Conservation (phyloP, 192 early-diverging fungal genomes). For the Fimicolochytrium jonesii region DNA sequence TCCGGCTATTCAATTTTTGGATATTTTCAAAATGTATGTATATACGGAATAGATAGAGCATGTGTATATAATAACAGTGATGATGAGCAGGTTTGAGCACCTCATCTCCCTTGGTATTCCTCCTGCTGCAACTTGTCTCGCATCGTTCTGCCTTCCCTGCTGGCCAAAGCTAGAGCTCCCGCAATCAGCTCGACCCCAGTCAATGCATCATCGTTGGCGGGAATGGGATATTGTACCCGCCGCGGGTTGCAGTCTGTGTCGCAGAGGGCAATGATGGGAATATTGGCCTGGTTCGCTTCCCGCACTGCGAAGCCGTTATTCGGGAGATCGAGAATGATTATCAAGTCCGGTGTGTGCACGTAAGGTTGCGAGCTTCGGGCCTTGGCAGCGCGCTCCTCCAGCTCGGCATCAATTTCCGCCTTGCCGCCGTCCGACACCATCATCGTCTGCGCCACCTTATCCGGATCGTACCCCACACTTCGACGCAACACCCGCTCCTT, state of each 20-base stretch:
- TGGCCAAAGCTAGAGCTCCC: constrained; percentile 68
- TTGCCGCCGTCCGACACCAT: neutral
- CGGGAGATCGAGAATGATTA: constrained; percentile 77
- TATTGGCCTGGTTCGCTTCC: constrained; percentile 69
- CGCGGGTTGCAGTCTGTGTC: constrained; percentile 90
- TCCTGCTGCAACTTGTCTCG: neutral
- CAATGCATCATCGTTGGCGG: constrained; percentile 90
- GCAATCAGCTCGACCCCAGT: constrained; percentile 75
- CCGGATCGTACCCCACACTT: constrained; percentile 40
- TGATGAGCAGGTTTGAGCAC: neutral
- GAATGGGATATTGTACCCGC: constrained; percentile 83
- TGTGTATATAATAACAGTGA: no score
- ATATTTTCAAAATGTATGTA: no score
- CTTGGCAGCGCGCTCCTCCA: no score
- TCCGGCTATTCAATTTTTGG: no score
- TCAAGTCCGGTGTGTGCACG: constrained; percentile 68
- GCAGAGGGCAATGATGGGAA: constrained; percentile 86
- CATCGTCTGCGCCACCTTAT: constrained; percentile 31
- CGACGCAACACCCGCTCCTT: constrained; percentile 63
- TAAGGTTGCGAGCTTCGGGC: constrained; percentile 41
- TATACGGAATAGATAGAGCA: no score
- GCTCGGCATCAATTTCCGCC: no score
- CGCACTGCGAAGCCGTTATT: constrained; percentile 78
- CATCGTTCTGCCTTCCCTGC: constrained; percentile 51
- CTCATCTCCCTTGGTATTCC: neutral